Evolutionary conservation across 2,329 filamentous ascomycete species (phyloP), one percentile per base, ranked within the genome.

Genomic region (Aspergillus pseudonomiae): DNA sequence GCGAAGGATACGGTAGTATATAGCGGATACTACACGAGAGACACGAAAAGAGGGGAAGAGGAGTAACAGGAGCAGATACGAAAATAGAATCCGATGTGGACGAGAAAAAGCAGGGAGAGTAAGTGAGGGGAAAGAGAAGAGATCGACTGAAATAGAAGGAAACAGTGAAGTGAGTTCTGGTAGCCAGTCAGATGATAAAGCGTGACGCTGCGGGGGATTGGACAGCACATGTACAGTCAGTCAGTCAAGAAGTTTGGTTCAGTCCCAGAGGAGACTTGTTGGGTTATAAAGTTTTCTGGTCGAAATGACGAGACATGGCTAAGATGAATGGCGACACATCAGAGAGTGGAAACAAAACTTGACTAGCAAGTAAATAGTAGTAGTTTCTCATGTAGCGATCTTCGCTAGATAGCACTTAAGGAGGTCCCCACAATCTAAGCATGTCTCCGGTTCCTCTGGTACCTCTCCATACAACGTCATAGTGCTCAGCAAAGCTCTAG

Each of bases 21-120:
- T 39, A n/a, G 57, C 39, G 16, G 59, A 39, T 55, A 39, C 52
- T 39, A 55, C 52, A 39, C 34, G 52, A 41, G n/a, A 39, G 3
- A 55, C 4, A 11, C 28, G 59, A 60, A 21, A 26, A 58, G 41
- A 60, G 24, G 30, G 56, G 50, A 60, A 53, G 41, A 65, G 48
- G 26, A 55, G 52, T 56, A 48, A 62, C 46, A 46, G 36, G 36
- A 50, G 39, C 14, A 46, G 10, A 24, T 32, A 32, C 57, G 48
- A 56, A 43, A 66, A 52, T 43, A 24, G 50, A 62, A 36, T 54
- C 45, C 53, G 28, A 50, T 26, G 46, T 19, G 56, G 65, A 64
- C 57, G 59, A 67, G 62, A 63, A 68, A 59, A 52, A 61, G 57
- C 36, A 64, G 65, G 52, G 52, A 55, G 30, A 39, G 14, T 28